Base-by-base conservation (phyloP, 345 rosid species). In the sweet orange (Citrus sinensis) region DNA sequence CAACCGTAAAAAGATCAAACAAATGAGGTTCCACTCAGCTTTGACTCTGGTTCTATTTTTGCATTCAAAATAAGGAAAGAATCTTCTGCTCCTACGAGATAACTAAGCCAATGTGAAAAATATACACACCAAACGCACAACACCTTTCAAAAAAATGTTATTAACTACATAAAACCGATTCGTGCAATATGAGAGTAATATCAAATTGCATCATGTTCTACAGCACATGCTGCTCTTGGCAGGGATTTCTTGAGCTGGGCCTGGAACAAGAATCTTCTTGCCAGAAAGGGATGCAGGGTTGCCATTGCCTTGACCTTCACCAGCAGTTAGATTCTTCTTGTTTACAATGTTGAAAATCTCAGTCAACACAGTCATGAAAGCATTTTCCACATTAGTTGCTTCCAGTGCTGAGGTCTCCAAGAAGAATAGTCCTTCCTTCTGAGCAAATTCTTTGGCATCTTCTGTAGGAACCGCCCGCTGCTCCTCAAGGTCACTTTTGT, bases 391-490 rank as follows among this genome's bases (percentile, higher is more conserved):
- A 68, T 93, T 93, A 11, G 95, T 90, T 6, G 95, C 79, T 78
- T 93, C 84, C 39, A 93, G 24, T 7, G 97, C 97, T 9, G 95
- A 91, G 0, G 95, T 90, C 86, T 91, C 97, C 10, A 91, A 82
- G 88, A 93, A 93, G 82, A 91, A 93, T 20, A 93, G 84, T 13
- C 94, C 94, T 87, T 93, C 97, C 85, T 89, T 91, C 80, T 91
- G 85, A 0, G 98, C 91, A 78, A 93, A 93, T 81, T 91, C 98
- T 81, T 86, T 91, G 1, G 95, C 93, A 69, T 93, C 94, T 66
- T 91, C 93, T 0, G 83, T 86, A 6, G 93, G 86, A 42, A 93
- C 92, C 1, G 87, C 87, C 30, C 94, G 86, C 65, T 88, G 91
- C 84, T 88, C 83, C 74, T 91, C 91, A 1, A 93, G 89, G 82